Base-by-base conservation (phyloP, 192 early-diverging fungal genomes). In the Podila verticillata region DNA sequence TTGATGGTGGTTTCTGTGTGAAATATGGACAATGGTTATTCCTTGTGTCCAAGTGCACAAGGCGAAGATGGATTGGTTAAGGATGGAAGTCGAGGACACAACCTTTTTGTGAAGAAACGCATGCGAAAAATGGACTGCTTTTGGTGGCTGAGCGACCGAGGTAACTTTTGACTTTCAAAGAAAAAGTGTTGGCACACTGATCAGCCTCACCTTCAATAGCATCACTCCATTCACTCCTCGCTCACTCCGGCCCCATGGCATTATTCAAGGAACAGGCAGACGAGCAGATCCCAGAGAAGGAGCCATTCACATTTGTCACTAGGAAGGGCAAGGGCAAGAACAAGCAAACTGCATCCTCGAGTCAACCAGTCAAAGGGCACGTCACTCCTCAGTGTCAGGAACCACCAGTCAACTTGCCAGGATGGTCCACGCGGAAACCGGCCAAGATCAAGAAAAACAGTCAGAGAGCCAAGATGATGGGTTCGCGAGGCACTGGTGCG, bases 391-490 rank as follows among this genome's bases (percentile, higher is more conserved):
- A 20, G 49, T 19, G 4, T 44, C 39, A 44, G 39, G 54, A 15
- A 30, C 22, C 28, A 30, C 15, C 60, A 32, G 48, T 34, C 9
- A 56, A 39, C 34, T 68, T 80, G 26, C 77, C 77, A 19, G 77
- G 77, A 48, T 80, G 77, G 77, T 35, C 35, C 20, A 39, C 35
- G 2, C 39, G 10, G 39, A 68, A 68, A 26, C 58, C 69, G 35
- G 24, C 39, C 0, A 80, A 63, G 48, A 59, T 72, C n/a, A 80
- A 72, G 57, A 72, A 72, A 48, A 80, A 80, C 56, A 80, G 77
- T 31, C 77, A 80, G 28, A 48, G 77, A 8, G 69, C 77, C 13
- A 80, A 57, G 61, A 80, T 80, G 65, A 65, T 67, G 36, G 77
- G 69, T 1, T 35, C 17, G 4, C 51, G 59, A 60, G 69, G 57